A percentile compares a stretch with the other conserved stretches of the same genome.
These are phyloP conservation scores for Fusarium acutatum DNA, from an alignment of 2,329 filamentous ascomycete species.

Conservation along the genomic window DNA sequence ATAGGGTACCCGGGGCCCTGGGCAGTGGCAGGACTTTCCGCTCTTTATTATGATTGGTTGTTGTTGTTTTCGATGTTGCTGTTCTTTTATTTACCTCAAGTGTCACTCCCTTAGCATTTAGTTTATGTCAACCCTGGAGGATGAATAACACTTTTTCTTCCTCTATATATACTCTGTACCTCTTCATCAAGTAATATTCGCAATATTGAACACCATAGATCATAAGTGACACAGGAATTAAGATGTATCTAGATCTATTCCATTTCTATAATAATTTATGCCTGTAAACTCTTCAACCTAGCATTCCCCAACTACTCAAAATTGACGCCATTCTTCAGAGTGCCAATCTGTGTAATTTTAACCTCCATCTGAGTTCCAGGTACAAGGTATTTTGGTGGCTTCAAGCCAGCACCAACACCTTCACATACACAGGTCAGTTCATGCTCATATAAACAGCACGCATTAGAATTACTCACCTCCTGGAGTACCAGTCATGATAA, in stretches of 20 bases:
- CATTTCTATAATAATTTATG: too few species aligned
- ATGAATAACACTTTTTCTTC: background rate
- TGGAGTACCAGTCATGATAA: constrained; percentile 58
- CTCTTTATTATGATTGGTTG: background rate
- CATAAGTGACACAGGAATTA: too few species aligned
- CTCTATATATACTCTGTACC: too few species aligned
- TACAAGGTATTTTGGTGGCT: constrained; percentile 48
- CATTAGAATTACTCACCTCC: background rate
- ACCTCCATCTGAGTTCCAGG: constrained; percentile 53
- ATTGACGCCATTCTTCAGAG: constrained; percentile 7
- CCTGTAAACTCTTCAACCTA: too few species aligned
- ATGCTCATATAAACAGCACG: fast-evolving
- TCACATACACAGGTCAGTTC: constrained; percentile 6
- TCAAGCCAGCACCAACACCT: constrained; percentile 56
- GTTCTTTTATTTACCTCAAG: background rate
- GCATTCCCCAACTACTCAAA: background rate
- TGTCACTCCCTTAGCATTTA: background rate
- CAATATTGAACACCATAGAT: too few species aligned
- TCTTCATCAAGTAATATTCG: too few species aligned
- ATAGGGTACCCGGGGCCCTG: background rate
- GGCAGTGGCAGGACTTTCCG: background rate
- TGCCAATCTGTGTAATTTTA: constrained; percentile 51
- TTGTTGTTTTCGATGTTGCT: background rate
- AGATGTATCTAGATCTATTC: too few species aligned
- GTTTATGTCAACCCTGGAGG: background rate